Conservation (phyloP, 1,284 basidiomycete genomes). For the Malassezia caprae region DNA sequence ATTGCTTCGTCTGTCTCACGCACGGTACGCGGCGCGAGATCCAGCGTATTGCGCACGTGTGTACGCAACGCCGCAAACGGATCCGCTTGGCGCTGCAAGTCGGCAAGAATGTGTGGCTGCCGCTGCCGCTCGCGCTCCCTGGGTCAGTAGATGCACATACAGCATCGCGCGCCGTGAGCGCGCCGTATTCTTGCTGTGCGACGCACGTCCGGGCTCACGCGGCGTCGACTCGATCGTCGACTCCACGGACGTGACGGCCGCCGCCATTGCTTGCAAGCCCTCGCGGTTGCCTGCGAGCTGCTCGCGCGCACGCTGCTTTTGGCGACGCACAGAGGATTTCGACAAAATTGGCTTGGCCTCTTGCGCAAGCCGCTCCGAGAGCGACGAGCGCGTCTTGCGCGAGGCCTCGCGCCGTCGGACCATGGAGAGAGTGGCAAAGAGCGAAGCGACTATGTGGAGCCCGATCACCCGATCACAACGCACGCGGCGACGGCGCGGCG, state of each 20-base stretch:
- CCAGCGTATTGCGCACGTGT: conserved; percentile 36
- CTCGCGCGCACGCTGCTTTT: conserved; percentile 32
- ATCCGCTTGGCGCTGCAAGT: conserved; percentile 28
- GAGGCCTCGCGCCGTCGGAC: background rate
- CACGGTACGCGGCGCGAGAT: background rate
- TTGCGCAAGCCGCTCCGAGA: background rate
- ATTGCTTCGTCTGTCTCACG: conserved; percentile 4
- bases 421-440: background rate
- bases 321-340: conserved; percentile 30
- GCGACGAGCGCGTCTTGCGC: conserved; percentile 15
- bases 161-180: conserved; percentile 1
- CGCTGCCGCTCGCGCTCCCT: conserved; percentile 26
- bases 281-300: conserved; percentile 32
- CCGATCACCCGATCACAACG: background rate
- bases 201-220: background rate
- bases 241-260: conserved; percentile 12
- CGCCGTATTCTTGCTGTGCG: background rate
- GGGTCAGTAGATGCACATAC: conserved; percentile 1
- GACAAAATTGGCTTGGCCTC: conserved; percentile 14
- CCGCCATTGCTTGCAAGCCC: conserved; percentile 31
- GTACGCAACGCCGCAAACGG: conserved; percentile 41
- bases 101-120: conserved; percentile 33
- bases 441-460: background rate
- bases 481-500: background rate
- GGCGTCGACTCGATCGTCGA: background rate